Evolutionary conservation across 2,329 filamentous ascomycete genomes (phyloP), one percentile per base, ranked within the genome.

Genomic region (Hymenoscyphus fraxineus): DNA sequence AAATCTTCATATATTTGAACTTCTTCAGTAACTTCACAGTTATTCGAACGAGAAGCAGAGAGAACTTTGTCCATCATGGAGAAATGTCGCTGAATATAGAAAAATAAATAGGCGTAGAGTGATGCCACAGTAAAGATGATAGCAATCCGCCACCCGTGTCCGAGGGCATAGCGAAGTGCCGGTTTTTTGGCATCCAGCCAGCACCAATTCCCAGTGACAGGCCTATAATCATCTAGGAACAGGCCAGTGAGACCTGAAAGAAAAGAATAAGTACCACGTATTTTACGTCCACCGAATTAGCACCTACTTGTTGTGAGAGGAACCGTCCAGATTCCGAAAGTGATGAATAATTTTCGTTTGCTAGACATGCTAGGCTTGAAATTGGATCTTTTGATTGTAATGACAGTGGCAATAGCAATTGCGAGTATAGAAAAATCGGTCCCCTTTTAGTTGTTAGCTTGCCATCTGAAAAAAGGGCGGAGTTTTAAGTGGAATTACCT

Each of bases 391-490:
- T 73, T 76, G 13, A 81, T 75, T 0, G 77, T 78, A 39, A 79
- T 73, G 12, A 80, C 73, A 4, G 78, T 80, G 1, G 78, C 73
- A 19, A 82, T 72, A 13, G 79, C 75, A 32, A 82, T 81, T 41
- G 79, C 76, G 15, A 82, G 73, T 61, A 82, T 79, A 38, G 76
- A 78, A 65, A 80, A 78, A 63, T 78, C 77, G 31, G 74, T 74
- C 2, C 78, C 77, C 69, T 69, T 12, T 4, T 4, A 32, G 1
- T 16, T 15, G 10, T 60, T 13, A 60, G 32, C 44, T 22, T 35
- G 22, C 44, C 27, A 44, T 9, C 41, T 2, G 6, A n/a, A 19
- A 6, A 13, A 38, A 27, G 16, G 9, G 9, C 13, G 6, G 15
- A 7, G 39, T 7, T 15, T 44, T 44, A 12, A 35, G 31, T 7